These are phyloP conservation scores for Saturnispora halmiae DNA, from an alignment of 805 yeast species.

Conservation along the genomic window DNA sequence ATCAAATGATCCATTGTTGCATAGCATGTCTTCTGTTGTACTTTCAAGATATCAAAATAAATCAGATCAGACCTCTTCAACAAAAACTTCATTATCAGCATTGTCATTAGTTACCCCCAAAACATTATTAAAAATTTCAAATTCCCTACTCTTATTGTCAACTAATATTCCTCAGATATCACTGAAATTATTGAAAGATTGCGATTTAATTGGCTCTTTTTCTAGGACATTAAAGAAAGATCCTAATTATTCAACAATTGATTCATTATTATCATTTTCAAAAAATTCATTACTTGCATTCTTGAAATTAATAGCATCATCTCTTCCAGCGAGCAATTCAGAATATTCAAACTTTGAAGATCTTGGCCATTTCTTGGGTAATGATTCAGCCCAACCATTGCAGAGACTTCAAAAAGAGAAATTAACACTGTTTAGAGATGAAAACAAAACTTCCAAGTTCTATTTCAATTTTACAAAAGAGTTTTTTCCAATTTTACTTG, in stretches of 20 bases:
- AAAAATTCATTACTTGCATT: constrained; percentile 51
- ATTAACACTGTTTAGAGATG: constrained; percentile 21
- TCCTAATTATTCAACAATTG: constrained; percentile 35
- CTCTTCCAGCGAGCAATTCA: constrained; percentile 41
- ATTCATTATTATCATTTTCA: constrained; percentile 65
- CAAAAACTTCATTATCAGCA: not conserved
- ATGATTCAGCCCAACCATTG: constrained; percentile 25
- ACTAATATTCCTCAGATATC: constrained; percentile 36
- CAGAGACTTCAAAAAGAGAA: constrained; percentile 6
- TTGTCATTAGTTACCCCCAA: constrained; percentile 28
- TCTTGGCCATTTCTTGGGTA: constrained; percentile 23
- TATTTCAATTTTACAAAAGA: constrained; percentile 32
- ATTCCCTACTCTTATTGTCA: constrained; percentile 38
- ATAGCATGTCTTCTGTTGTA: constrained; percentile 23
- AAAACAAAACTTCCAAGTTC: constrained; percentile 17
- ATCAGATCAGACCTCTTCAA: constrained; percentile 19
- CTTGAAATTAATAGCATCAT: constrained; percentile 44
- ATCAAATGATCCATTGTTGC: constrained; percentile 26
- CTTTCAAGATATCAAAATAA: constrained; percentile 19
- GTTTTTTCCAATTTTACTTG: constrained; percentile 45
- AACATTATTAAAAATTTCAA: constrained; percentile 34
- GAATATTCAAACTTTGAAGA: constrained; percentile 11
- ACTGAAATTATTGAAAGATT: constrained; percentile 35
- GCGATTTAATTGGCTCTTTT: constrained; percentile 40
- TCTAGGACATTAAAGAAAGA: constrained; percentile 32